Percentiles rank a stretch among this genome's conserved stretches.
These are phyloP conservation scores for Pseudogymnoascus sp. DNA, from an alignment of 2,329 filamentous ascomycete species.

Conservation along the genomic window DNA sequence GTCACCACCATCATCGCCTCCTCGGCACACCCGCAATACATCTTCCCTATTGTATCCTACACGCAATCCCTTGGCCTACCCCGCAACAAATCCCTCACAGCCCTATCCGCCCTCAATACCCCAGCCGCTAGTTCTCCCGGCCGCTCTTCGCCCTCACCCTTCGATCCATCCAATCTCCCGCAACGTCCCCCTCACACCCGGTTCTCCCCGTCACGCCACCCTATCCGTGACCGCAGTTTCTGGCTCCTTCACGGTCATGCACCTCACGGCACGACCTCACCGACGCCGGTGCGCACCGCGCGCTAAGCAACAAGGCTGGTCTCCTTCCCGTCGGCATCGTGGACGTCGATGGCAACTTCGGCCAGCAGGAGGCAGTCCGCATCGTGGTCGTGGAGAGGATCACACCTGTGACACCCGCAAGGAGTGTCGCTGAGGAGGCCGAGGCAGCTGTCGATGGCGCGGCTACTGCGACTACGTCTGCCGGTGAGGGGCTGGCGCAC, in stretches of 20 bases:
- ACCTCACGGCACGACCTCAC: slow-evolving; percentile 87
- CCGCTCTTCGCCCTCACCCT: slow-evolving; percentile 17
- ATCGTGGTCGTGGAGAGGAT: slow-evolving; percentile 68
- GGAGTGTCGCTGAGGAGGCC: slow-evolving; percentile 22
- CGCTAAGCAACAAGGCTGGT: slow-evolving; percentile 75
- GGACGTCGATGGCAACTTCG: slow-evolving; percentile 80
- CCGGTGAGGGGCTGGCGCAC: not conserved
- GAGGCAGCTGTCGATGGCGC: slow-evolving; percentile 11
- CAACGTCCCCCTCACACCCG: slow-evolving; percentile 75
- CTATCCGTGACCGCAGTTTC: slow-evolving; percentile 90
- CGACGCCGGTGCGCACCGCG: slow-evolving; percentile 78
- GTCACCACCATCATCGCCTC: slow-evolving; percentile 94
- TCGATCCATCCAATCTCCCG: slow-evolving; percentile 16
- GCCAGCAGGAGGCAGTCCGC: slow-evolving; percentile 86
- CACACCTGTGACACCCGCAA: slow-evolving; percentile 12
- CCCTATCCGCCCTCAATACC: slow-evolving; percentile 20
- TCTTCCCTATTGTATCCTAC: slow-evolving; percentile 77
- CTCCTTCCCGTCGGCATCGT: slow-evolving; percentile 87
- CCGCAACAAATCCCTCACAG: slow-evolving; percentile 27
- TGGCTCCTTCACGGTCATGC: slow-evolving; percentile 92
- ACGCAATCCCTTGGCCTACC: slow-evolving; percentile 53
- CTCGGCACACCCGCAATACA: slow-evolving; percentile 89
- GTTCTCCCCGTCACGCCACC: slow-evolving; percentile 77
- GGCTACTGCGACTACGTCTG: not conserved
- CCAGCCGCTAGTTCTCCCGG: slow-evolving; percentile 4